A percentile compares a stretch with the other conserved stretches of the same genome.
Evolutionary conservation across 2,329 filamentous ascomycete genomes (phyloP).

Genomic region (Venturia oleaginea): DNA sequence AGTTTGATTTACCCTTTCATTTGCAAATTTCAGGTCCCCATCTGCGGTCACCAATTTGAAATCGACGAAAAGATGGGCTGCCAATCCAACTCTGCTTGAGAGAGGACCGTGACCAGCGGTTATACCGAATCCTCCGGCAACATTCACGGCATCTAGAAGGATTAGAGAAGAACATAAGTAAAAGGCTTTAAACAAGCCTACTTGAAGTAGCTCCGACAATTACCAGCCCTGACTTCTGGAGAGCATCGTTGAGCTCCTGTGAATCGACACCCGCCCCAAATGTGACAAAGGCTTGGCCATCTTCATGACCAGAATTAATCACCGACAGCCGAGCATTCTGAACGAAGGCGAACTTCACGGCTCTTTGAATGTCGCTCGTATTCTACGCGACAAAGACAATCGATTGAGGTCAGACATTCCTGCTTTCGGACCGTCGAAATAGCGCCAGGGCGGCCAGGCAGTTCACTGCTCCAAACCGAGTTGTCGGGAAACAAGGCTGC

Average conservation of each 20-base stretch:
- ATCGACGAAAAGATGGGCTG: background rate
- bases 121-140: constrained; percentile 16
- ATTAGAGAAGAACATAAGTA: background rate
- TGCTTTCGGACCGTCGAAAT: background rate
- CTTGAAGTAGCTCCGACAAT: background rate
- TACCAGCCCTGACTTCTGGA: background rate
- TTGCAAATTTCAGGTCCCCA: too few relatives aligned
- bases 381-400: background rate
- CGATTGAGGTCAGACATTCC: background rate
- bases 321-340: background rate
- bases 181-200: too few relatives aligned
- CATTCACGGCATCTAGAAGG: constrained; percentile 14
- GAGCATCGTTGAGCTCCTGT: constrained; percentile 1
- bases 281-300: background rate
- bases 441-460: background rate
- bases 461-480: background rate
- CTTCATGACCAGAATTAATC: background rate
- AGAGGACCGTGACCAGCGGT: background rate
- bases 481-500: too few relatives aligned
- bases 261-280: background rate
- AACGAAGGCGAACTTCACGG: background rate
- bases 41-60: background rate
- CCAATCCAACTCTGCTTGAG: background rate
- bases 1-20: background rate
- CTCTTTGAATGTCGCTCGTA: background rate